A percentile compares a stretch with the other conserved stretches of the same genome.
phyloP scores from a whole-genome alignment of 768 basidiomycete species.

The Fomitopsis serialis region DNA sequence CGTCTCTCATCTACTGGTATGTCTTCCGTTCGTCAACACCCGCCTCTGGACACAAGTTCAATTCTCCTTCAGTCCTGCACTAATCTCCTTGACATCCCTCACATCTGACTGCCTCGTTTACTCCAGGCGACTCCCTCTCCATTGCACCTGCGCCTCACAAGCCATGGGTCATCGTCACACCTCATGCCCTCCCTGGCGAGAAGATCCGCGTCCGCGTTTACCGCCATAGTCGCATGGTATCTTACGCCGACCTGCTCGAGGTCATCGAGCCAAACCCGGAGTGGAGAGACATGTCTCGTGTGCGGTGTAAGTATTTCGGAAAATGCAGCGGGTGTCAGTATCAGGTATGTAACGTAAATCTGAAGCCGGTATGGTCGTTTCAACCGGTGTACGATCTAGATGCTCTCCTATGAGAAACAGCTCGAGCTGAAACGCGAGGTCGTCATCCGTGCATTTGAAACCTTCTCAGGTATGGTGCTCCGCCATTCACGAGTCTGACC shows the following conservation, averaged over 20 bases:
- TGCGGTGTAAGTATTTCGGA: slow-evolving; percentile 85
- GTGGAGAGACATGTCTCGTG: slow-evolving; percentile 58
- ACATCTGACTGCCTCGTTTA: background rate
- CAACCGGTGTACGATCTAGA: slow-evolving; percentile 39
- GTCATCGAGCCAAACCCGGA: slow-evolving; percentile 57
- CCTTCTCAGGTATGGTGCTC: slow-evolving; percentile 51
- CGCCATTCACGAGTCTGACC: background rate
- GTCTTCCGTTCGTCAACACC: slow-evolving; percentile 10
- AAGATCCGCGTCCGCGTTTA: slow-evolving; percentile 68
- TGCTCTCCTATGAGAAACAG: slow-evolving; percentile 85
- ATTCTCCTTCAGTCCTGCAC: background rate
- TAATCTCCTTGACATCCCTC: background rate
- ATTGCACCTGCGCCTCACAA: slow-evolving; percentile 39
- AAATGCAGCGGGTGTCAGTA: slow-evolving; percentile 92
- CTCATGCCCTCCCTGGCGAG: slow-evolving; percentile 84
- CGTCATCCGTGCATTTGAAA: slow-evolving; percentile 76
- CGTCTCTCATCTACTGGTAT: slow-evolving; percentile 59
- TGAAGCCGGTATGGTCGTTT: background rate
- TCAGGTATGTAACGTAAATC: slow-evolving; percentile 45
- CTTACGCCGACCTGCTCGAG: slow-evolving; percentile 68
- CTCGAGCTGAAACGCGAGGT: slow-evolving; percentile 84
- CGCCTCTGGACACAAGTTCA: background rate
- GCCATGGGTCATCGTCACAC: slow-evolving; percentile 80
- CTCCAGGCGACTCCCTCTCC: slow-evolving; percentile 63
- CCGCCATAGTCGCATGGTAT: slow-evolving; percentile 64